Evolutionary conservation across 2,329 filamentous ascomycete species (phyloP), one percentile per base, ranked within the genome.

Genomic region (Epichloe elymi): DNA sequence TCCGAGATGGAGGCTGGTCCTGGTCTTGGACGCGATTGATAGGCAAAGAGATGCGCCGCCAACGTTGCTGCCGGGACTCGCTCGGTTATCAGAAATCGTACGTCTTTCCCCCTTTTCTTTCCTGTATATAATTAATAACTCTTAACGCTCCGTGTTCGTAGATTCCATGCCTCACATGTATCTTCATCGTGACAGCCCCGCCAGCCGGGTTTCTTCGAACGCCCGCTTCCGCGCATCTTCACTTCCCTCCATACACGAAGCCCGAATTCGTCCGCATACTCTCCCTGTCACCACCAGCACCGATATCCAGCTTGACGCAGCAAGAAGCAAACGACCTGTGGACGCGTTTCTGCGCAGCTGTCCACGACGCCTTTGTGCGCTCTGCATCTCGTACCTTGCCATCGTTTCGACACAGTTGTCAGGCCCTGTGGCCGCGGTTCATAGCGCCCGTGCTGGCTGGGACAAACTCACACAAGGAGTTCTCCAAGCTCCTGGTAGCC

Each of bases 21-120:
- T 97, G 52, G 86, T 96, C 11, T 76, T 97, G 55, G 93, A 97
- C 70, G 87, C 82, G 11, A 83, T 97, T 52, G 91, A 97, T 65
- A 79, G 76, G 55, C 86, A 95, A 65, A 76, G 85, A 60, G 91
- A 97, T 61, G 81, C 85, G 5, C 80, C 86, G 5, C 76, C 81
- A 3, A 95, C 88, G 1, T 69, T 97, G 14, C 70, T 95, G 4
- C 83, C 90, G 35, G 89, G 87, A 12, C 69, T 98, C 55, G 87
- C 86, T 20, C 78, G 90, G 54, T 67, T 98, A 19, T 85, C 86
- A 14, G 89, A 96, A 65, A 76, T 84, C 54, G 87, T 93, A 70
- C 59, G 82, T 5, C 37, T 10, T 19, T 2, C 7, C n/a, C 7
- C 4, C 12, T 6, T n/a, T 5, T 8, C 19, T 33, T 17, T 2